These are phyloP conservation scores for Pelargonium nanum DNA, from an alignment of 345 rosid species.

Conservation along the genomic window DNA sequence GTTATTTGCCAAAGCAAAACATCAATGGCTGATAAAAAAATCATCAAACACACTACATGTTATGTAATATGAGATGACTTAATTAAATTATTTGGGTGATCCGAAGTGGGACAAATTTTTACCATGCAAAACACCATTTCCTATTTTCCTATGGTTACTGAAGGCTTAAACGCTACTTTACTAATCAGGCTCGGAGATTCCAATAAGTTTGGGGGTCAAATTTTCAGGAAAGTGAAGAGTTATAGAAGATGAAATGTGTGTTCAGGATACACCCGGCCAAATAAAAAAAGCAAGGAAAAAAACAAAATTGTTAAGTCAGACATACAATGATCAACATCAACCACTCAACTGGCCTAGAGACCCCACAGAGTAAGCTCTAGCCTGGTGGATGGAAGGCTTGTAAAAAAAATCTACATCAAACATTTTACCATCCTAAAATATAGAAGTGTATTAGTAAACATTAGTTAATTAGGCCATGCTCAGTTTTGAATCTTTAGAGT, in stretches of 20 bases:
- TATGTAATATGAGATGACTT: too few relatives aligned
- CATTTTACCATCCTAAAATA: too few relatives aligned
- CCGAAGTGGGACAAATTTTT: not conserved
- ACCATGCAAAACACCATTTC: too few relatives aligned
- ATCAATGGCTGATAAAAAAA: not conserved
- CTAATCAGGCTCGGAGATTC: not conserved
- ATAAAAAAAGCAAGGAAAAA: not conserved
- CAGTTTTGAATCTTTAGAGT: not conserved
- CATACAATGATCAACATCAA: not conserved
- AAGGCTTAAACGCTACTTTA: too few relatives aligned
- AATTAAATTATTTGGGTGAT: not conserved
- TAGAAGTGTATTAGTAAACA: too few relatives aligned
- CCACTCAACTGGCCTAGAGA: not conserved
- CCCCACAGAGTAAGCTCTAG: too few relatives aligned
- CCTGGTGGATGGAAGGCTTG: too few relatives aligned
- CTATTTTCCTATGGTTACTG: too few relatives aligned
- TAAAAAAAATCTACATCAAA: too few relatives aligned
- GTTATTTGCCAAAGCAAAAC: conserved; percentile 12
- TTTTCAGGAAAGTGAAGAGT: not conserved
- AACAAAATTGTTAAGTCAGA: not conserved
- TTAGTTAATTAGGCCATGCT: not conserved
- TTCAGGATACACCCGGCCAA: not conserved
- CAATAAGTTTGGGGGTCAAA: not conserved
- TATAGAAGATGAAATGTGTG: not conserved
- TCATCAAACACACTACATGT: too few relatives aligned